Percentiles rank a stretch among this genome's conserved stretches.
phyloP scores from a whole-genome alignment of 805 yeast species.

The Starmerella asiatica region DNA sequence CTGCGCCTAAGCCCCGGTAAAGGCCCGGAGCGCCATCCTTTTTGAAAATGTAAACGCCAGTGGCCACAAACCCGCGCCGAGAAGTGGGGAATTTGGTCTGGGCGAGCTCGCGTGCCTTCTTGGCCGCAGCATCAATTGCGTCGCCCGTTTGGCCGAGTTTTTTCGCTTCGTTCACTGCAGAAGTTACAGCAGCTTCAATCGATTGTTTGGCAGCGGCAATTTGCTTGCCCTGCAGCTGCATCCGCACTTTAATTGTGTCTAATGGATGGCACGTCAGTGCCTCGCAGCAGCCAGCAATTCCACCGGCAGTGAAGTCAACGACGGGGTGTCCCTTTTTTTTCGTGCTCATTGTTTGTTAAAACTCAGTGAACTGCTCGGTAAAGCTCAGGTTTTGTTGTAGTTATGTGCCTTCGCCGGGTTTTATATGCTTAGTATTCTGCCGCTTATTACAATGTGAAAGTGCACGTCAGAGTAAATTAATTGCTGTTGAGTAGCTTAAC shows the following conservation, averaged over 20 bases:
- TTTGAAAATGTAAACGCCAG: constrained; percentile 64
- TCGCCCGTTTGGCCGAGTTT: constrained; percentile 6
- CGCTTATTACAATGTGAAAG: neutral
- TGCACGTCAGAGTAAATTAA: neutral
- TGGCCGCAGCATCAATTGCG: constrained; percentile 8
- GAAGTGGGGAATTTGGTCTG: constrained; percentile 27
- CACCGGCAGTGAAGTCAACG: constrained; percentile 59
- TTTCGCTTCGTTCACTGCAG: constrained; percentile 12
- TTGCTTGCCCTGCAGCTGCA: constrained; percentile 73
- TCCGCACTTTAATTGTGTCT: constrained; percentile 92
- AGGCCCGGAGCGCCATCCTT: constrained; percentile 76
- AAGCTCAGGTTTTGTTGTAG: neutral
- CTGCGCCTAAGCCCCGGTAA: constrained; percentile 95
- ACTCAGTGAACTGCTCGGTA: neutral
- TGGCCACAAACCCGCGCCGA: constrained; percentile 72
- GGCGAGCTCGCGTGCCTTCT: constrained; percentile 15
- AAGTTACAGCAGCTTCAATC: constrained; percentile 15
- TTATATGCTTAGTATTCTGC: neutral
- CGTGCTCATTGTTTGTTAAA: neutral
- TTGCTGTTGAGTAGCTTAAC: too few species aligned
- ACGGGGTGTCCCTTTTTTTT: constrained; percentile 22
- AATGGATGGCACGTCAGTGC: constrained; percentile 98
- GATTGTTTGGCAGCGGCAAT: constrained; percentile 22
- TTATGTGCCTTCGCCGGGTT: neutral
- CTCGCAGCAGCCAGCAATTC: constrained; percentile 92